Evolutionary conservation across 192 early-diverging fungal genomes (phyloP), one percentile per base, ranked within the genome.

Genomic region (Backusella australiensis): DNA sequence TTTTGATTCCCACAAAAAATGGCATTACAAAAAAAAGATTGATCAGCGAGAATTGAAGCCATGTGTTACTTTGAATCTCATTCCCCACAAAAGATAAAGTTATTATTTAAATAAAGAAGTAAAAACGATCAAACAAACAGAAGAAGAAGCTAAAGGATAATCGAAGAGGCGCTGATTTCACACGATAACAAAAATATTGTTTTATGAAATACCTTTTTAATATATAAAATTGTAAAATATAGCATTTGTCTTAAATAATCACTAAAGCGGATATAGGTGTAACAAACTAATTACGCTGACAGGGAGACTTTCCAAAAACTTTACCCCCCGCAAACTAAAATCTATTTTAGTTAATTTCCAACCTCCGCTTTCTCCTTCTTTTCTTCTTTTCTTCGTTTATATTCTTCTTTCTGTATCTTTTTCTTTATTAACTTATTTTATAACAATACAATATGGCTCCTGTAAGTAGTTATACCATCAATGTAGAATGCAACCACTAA

Each of bases 31-130:
- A 63, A 63, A 63, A 63, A 63, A 63, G 56, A 63, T 63, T 63
- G 56, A 63, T 63, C 56, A 63, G 56, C 56, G 56, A 63, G 56
- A 63, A 63, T 63, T 63, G 11, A 14, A 63, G 56, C 56, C 56
- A 26, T 63, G 56, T 63, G 56, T 63, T n/a, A 63, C 56, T 49
- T 7, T 49, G 14, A 49, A 29, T 29, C 7, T 63, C 8, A 29
- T 14, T 29, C 21, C 56, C 26, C 56, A 63, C 56, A 63, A 26
- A 56, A 26, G n/a, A 56, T 63, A 63, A 63, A 63, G 19, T 7
- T 49, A n/a, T 49, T 49, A n/a, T 49, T 49, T n/a, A 49, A 49
- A 49, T 49, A 49, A 49, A 49, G 46, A 49, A 49, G 19, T 49
- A 49, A n/a, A 23, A 63, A 15, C 3, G 12, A 29, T 21, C 4